Conservation (phyloP, 2,329 filamentous ascomycete species). For the Penicillium olsonii region DNA sequence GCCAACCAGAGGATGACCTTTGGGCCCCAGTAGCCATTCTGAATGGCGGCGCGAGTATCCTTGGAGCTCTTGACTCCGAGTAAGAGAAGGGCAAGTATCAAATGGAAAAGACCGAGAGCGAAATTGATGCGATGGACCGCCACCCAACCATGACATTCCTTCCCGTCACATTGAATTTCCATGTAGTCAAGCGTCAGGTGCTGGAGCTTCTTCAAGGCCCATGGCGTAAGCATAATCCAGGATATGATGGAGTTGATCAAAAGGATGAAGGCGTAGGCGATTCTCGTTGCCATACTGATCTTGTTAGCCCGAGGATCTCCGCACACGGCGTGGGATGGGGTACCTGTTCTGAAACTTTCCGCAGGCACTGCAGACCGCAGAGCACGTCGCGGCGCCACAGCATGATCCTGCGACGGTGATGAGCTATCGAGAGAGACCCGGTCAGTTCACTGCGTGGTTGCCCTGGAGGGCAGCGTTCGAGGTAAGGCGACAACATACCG, state of each 20-base stretch:
- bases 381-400: conserved; percentile 95
- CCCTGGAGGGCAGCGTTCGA: background rate
- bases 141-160: conserved; percentile 91
- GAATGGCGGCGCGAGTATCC: conserved; percentile 81
- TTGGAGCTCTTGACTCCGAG: conserved; percentile 85
- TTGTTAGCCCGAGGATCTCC: conserved; percentile 24
- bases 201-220: conserved; percentile 95
- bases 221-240: conserved; percentile 99
- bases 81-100: conserved; percentile 79
- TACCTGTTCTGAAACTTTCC: conserved; percentile 97
- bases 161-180: conserved; percentile 87
- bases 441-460: conserved; percentile 14
- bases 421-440: conserved; percentile 52
- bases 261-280: conserved; percentile 92
- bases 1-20: conserved; percentile 89
- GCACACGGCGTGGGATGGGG: conserved; percentile 16
- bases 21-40: conserved; percentile 99
- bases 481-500: conserved; percentile 60
- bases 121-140: conserved; percentile 98
- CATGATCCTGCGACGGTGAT: conserved; percentile 82
- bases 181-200: conserved; percentile 93
- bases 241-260: conserved; percentile 95
- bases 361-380: conserved; percentile 91
- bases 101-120: conserved; percentile 89
- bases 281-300: conserved; percentile 88